Conservation (phyloP, 1,139 yeast genomes). For the Suhomyces taliae region DNA sequence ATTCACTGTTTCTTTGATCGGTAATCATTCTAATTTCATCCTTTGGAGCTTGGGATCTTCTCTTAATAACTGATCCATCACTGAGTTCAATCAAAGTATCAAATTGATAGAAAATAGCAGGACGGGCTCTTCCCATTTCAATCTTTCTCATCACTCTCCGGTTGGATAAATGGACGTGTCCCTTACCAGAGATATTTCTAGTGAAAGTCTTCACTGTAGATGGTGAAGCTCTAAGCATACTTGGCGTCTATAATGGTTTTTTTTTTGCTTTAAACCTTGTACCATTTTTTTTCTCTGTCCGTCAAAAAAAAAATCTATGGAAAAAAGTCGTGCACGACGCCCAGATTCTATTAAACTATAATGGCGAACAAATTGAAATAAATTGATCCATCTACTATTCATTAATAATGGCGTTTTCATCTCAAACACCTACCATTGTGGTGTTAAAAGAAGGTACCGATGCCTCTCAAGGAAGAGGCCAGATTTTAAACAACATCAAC, state of each 20-base stretch:
- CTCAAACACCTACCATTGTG: slow-evolving; percentile 94
- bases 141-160: slow-evolving; percentile 58
- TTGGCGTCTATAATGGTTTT: background rate
- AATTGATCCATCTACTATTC: background rate
- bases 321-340: slow-evolving; percentile 8
- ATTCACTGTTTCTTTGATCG: slow-evolving; percentile 81
- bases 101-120: slow-evolving; percentile 88
- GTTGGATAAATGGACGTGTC: slow-evolving; percentile 40
- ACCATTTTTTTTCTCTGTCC: background rate
- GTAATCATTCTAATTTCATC: slow-evolving; percentile 81
- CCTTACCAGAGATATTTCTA: slow-evolving; percentile 30
- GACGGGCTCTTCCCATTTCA: slow-evolving; percentile 78
- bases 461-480: slow-evolving; percentile 94
- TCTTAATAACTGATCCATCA: slow-evolving; percentile 84
- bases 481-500: slow-evolving; percentile 89
- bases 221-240: background rate
- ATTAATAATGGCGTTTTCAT: slow-evolving; percentile 72
- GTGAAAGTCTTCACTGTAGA: slow-evolving; percentile 13
- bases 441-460: slow-evolving; percentile 98
- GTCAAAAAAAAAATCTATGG: slow-evolving; percentile 5
- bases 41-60: slow-evolving; percentile 88
- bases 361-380: slow-evolving; percentile 4
- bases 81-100: slow-evolving; percentile 84
- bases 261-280: too few species aligned
- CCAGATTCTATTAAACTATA: background rate